Evolutionary conservation across 1,284 basidiomycete species (phyloP).

Genomic region (Fomitopsis pinicola): DNA sequence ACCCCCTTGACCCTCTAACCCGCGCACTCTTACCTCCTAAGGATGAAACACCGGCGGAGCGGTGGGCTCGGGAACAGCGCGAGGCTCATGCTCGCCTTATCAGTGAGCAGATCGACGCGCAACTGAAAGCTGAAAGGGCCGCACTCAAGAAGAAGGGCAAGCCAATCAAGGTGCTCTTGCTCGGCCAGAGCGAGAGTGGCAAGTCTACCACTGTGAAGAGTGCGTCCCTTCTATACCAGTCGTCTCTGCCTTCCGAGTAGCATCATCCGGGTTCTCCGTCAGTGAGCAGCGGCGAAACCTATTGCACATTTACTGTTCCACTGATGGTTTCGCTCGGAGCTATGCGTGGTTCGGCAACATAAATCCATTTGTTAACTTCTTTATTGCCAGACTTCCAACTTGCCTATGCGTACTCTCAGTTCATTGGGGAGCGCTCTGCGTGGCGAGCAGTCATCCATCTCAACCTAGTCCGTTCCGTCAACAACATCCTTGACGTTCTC

Average conservation of each 20-base stretch:
- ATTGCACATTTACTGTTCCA: not conserved
- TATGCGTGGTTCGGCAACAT: not conserved
- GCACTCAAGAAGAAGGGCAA: constrained; percentile 48
- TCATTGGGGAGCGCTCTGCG: constrained; percentile 49
- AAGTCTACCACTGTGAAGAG: constrained; percentile 68
- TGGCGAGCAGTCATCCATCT: constrained; percentile 63
- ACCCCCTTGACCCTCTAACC: constrained; percentile 49
- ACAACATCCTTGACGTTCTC: constrained; percentile 47
- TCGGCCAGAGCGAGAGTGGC: constrained; percentile 38
- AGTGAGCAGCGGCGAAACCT: not conserved
- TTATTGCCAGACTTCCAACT: constrained; percentile 32
- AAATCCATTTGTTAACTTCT: not conserved
- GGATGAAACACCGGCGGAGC: constrained; percentile 51
- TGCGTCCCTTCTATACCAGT: constrained; percentile 25
- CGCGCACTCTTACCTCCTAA: constrained; percentile 52
- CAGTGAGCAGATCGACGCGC: constrained; percentile 68
- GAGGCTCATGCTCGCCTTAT: constrained; percentile 56
- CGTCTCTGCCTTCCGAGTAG: not conserved
- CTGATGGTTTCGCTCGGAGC: not conserved
- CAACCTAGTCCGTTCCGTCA: constrained; percentile 57
- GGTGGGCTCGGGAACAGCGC: constrained; percentile 44
- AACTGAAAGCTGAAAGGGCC: constrained; percentile 50
- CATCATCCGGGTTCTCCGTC: not conserved
- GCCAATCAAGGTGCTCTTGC: constrained; percentile 55
- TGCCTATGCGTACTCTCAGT: constrained; percentile 41